Percentiles rank a stretch among this genome's conserved stretches.
phyloP scores from a whole-genome alignment of 371 early-diverging fungal species.

The Massospora cicadina region DNA sequence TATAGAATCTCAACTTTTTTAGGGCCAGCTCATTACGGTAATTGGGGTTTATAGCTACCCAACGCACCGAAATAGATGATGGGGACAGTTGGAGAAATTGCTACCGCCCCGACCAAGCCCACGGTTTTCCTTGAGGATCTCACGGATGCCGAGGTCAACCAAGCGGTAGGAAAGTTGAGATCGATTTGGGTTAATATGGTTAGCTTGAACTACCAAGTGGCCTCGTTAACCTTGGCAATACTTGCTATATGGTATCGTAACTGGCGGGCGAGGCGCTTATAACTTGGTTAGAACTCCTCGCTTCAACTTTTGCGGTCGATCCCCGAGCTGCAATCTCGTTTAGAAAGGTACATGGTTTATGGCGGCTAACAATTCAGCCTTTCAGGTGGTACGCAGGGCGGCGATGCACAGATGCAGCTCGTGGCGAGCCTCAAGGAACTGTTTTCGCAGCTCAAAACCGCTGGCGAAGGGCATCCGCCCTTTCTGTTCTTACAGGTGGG shows the following conservation, averaged over 20 bases:
- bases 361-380: not conserved
- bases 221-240: conserved; percentile 88
- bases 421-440: conserved; percentile 51
- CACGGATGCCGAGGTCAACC: conserved; percentile 65
- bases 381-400: conserved; percentile 9
- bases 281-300: conserved; percentile 52
- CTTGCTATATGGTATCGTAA: conserved; percentile 79
- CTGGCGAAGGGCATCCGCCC: conserved; percentile 59
- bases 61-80: conserved; percentile 43
- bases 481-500: conserved; percentile 56
- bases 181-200: not conserved
- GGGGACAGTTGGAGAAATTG: conserved; percentile 83
- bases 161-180: conserved; percentile 38
- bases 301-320: conserved; percentile 88
- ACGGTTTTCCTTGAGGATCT: conserved; percentile 79
- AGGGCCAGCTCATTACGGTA: conserved; percentile 21
- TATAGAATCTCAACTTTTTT: not conserved
- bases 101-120: conserved; percentile 42
- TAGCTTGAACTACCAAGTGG: conserved; percentile 75
- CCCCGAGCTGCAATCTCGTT: conserved; percentile 53
- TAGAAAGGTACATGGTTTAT: conserved; percentile 24
- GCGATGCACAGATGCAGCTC: conserved; percentile 35
- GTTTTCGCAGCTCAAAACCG: conserved; percentile 43
- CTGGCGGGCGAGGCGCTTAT: not conserved
- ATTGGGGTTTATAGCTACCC: not conserved